phyloP scores from a whole-genome alignment of 768 basidiomycete genomes.

The Cyclocybe cylindracea region DNA sequence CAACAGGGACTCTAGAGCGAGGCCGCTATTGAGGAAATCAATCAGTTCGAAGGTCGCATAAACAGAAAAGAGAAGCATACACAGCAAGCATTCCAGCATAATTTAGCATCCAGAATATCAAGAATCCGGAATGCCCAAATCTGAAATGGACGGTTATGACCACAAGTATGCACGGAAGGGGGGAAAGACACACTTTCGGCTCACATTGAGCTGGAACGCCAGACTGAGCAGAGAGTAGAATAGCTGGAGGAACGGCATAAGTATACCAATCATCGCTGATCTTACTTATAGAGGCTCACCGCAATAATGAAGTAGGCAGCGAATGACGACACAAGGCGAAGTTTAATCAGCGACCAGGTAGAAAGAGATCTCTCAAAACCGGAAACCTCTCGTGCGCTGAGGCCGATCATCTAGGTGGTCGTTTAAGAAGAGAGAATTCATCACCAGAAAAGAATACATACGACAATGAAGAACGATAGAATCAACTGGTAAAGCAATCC shows the following conservation, averaged over 20 bases:
- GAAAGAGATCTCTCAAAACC: conserved; percentile 26
- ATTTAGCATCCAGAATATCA: conserved; percentile 72
- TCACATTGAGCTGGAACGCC: conserved; percentile 59
- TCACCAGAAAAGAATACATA: conserved; percentile 20
- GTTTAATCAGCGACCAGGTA: conserved; percentile 24
- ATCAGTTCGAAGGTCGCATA: background rate
- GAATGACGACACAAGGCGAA: conserved; percentile 26
- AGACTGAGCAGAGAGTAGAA: conserved; percentile 58
- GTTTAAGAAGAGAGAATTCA: background rate
- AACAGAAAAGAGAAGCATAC: conserved; percentile 29
- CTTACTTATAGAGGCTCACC: conserved; percentile 13
- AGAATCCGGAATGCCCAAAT: conserved; percentile 54
- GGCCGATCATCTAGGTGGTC: conserved; percentile 29
- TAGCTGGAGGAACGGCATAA: conserved; percentile 30
- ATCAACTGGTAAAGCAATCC: conserved; percentile 56
- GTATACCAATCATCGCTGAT: background rate
- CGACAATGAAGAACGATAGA: conserved; percentile 44
- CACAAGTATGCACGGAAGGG: background rate
- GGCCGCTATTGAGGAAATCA: conserved; percentile 40
- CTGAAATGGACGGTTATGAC: conserved; percentile 14
- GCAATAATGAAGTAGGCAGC: conserved; percentile 31
- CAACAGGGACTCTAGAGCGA: conserved; percentile 61
- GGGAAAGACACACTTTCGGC: conserved; percentile 28
- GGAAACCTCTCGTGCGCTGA: conserved; percentile 28
- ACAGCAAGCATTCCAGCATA: conserved; percentile 58